Conservation (phyloP, 2,329 filamentous ascomycete species). For the Diaporthe vexans region DNA sequence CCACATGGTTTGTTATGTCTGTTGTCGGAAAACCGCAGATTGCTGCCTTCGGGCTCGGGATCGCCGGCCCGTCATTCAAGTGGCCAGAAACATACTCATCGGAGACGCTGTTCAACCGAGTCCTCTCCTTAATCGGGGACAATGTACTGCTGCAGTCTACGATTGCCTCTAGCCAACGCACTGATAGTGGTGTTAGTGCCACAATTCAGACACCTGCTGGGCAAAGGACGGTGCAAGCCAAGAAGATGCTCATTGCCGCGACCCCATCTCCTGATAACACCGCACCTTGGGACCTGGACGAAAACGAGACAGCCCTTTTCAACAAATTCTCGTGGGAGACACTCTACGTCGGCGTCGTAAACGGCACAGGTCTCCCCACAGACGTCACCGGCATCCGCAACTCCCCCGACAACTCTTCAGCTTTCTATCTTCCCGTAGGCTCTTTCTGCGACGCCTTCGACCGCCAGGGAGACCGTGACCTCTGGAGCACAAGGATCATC, state of each 20-base stretch:
- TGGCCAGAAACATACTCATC: slow-evolving; percentile 46
- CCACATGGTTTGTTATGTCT: slow-evolving; percentile 43
- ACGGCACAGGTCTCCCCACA: slow-evolving; percentile 8
- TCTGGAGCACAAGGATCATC: slow-evolving; percentile 19
- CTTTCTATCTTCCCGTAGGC: slow-evolving; percentile 16
- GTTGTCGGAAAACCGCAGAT: slow-evolving; percentile 28
- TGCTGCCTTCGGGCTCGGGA: slow-evolving; percentile 23
- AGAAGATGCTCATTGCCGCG: slow-evolving; percentile 53
- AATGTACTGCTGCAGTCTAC: slow-evolving; percentile 53
- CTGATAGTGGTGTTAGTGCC: slow-evolving; percentile 44
- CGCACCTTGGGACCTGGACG: slow-evolving; percentile 50
- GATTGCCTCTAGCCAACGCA: slow-evolving; percentile 49
- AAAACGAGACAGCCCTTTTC: slow-evolving; percentile 44
- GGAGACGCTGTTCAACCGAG: slow-evolving; percentile 53
- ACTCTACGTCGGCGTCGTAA: slow-evolving; percentile 32
- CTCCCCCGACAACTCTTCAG: slow-evolving; percentile 16
- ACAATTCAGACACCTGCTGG: slow-evolving; percentile 45
- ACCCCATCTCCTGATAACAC: slow-evolving; percentile 51
- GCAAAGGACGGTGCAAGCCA: slow-evolving; percentile 48
- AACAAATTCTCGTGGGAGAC: slow-evolving; percentile 34
- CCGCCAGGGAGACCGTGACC: slow-evolving; percentile 12
- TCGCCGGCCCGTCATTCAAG: slow-evolving; percentile 17
- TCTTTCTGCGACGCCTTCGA: slow-evolving; percentile 35
- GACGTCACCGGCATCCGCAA: slow-evolving; percentile 31
- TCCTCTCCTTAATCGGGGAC: slow-evolving; percentile 48